Percentiles rank a stretch among this genome's conserved stretches.
phyloP scores from a whole-genome alignment of 2,329 filamentous ascomycete species.

The Macroventuria anomochaeta region DNA sequence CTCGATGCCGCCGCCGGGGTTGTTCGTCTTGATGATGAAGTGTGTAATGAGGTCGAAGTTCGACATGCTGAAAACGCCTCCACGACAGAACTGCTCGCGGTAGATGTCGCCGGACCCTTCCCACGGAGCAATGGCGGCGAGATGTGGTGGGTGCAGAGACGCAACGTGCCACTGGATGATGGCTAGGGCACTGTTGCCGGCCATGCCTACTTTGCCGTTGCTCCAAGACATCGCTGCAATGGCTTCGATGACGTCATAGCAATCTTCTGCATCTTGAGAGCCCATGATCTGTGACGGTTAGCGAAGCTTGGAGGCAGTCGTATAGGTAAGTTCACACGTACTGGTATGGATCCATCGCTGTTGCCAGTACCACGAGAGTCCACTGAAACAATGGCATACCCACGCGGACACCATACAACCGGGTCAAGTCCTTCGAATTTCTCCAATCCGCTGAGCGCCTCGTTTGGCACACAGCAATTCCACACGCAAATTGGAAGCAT shows the following conservation, averaged over 20 bases:
- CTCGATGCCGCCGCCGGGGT: constrained; percentile 45
- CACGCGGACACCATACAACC: constrained; percentile 40
- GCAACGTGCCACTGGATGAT: constrained; percentile 55
- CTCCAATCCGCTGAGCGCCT: constrained; percentile 41
- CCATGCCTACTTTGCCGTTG: constrained; percentile 53
- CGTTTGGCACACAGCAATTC: constrained; percentile 47
- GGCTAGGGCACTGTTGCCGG: constrained; percentile 55
- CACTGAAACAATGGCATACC: constrained; percentile 46
- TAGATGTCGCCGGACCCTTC: constrained; percentile 58
- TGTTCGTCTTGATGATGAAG: constrained; percentile 43
- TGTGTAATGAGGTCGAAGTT: constrained; percentile 54
- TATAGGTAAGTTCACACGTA: not conserved
- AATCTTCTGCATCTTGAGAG: constrained; percentile 54
- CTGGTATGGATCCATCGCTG: constrained; percentile 44
- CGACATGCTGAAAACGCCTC: constrained; percentile 39
- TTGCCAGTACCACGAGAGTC: constrained; percentile 41
- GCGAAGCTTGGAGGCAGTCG: not conserved
- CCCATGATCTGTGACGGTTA: constrained; percentile 43
- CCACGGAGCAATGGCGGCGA: constrained; percentile 56
- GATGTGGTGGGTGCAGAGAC: constrained; percentile 50
- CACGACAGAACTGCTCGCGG: constrained; percentile 55
- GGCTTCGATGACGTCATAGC: constrained; percentile 55
- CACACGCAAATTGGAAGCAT: constrained; percentile 51
- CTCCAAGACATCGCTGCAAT: constrained; percentile 54
- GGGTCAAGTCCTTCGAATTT: constrained; percentile 56